Base-by-base conservation (phyloP, 257 asterid genomes). In the Verbascum thapsus region DNA sequence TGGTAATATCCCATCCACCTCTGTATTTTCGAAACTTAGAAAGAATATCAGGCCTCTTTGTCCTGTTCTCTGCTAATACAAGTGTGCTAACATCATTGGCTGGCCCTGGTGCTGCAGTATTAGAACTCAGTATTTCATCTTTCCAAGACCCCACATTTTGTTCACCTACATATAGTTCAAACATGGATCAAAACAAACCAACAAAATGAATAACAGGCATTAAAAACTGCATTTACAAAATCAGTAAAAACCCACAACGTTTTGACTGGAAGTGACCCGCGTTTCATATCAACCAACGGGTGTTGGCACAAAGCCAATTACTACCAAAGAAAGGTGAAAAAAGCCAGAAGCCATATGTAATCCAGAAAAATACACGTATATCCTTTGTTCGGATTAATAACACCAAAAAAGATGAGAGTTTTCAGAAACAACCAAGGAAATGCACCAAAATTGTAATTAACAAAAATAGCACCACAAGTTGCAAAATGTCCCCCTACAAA, bases 1-100 rank as follows among this genome's bases (percentile, higher is more conserved):
- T 80, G 68, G 81, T 76, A 78, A 94, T 85, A 63, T 94, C 90
- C 98, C 99, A 94, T 85, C 99, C 99, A 70, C 95, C 97, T 79
- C 82, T 81, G 76, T 94, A 94, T 73, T 78, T 84, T 40, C 62
- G 88, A 76, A 94, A 90, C 54, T 67, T 70, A 6, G 87, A 73
- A 53, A 90, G 87, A 63, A 94, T 81, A 54, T 94, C 96, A 0
- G 95, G 96, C 78, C 99, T 81, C 54, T 61, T 79, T 16, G 99
- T 90, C 83, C 98, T 74, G 74, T 87, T 82, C 70, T 73, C 81
- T 0, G 96, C 99, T 75, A 94, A 80, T 47, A 90, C 78, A 39
- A 94, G 98, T 3, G 82, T 85, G 84, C 79, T 73, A 8, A 22
- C 74, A 53, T 78, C 80, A 62, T 18, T 61, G 20, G 82, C 71